Conservation (phyloP, 176 grass and related monocot species). For the Oryza australiensis region DNA sequence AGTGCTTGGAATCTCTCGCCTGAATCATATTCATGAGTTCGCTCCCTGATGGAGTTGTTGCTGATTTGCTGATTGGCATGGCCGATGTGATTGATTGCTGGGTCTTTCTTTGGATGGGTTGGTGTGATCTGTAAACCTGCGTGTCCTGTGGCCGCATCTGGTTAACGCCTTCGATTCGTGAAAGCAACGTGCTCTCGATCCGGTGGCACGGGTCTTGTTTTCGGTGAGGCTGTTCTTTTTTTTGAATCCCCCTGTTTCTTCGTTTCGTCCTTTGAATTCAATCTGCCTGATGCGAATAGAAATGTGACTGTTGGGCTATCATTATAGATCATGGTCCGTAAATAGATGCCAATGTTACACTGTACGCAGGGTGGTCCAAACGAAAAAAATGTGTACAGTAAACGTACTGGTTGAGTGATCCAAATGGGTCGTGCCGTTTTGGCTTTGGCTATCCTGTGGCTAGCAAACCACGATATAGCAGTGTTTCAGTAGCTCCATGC, state of each 20-base stretch:
- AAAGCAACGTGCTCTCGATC: slow-evolving; percentile 10
- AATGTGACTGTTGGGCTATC: slow-evolving; percentile 14
- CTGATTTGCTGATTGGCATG: not conserved
- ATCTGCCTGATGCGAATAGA: not conserved
- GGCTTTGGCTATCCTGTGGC: not conserved
- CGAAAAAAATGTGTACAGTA: not conserved
- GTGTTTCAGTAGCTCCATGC: not conserved
- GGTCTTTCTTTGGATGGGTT: not conserved
- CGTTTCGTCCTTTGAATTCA: not conserved
- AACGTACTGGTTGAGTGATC: not conserved
- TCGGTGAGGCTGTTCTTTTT: slow-evolving; percentile 21
- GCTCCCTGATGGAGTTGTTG: not conserved
- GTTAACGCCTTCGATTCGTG: not conserved
- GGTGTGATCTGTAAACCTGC: slow-evolving; percentile 22
- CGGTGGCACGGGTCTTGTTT: slow-evolving; percentile 30
- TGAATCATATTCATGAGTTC: not conserved
- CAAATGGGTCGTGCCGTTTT: not conserved
- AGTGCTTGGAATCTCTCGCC: slow-evolving; percentile 9
- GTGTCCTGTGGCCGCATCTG: not conserved
- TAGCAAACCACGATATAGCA: not conserved
- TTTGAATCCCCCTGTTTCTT: not conserved
- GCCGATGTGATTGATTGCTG: not conserved
- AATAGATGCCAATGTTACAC: slow-evolving; percentile 6
- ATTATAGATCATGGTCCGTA: not conserved
- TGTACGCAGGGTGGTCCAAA: not conserved